A percentile compares a stretch with the other conserved stretches of the same genome.
These are phyloP conservation scores for Pythium apleroticum DNA, from an alignment of 352 stramenopile species.

Conservation along the genomic window DNA sequence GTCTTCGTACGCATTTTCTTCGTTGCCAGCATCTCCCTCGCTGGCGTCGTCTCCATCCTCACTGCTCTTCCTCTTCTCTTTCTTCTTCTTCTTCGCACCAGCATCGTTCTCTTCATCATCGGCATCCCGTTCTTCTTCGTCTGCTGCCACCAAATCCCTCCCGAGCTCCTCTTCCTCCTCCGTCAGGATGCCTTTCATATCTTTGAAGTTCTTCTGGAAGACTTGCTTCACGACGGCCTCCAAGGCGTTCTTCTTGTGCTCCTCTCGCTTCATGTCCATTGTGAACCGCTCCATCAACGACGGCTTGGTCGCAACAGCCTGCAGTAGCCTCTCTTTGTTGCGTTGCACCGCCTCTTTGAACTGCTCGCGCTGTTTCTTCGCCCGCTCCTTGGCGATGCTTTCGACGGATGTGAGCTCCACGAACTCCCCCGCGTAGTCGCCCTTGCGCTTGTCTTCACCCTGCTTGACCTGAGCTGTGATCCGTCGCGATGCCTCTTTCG, in stretches of 20 bases:
- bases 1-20: constrained; percentile 9
- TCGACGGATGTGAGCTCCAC: constrained; percentile 47
- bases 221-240: constrained; percentile 74
- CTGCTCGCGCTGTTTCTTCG: constrained; percentile 53
- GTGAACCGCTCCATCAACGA: constrained; percentile 79
- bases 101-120: neutral
- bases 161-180: constrained; percentile 70
- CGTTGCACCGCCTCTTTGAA: constrained; percentile 61
- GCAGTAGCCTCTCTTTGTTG: constrained; percentile 61
- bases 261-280: constrained; percentile 65
- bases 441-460: constrained; percentile 45
- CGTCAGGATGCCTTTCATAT: constrained; percentile 64
- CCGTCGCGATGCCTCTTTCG: constrained; percentile 48
- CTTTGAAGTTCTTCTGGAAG: constrained; percentile 56
- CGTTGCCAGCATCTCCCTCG: neutral
- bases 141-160: constrained; percentile 44
- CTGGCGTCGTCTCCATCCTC: constrained; percentile 18
- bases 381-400: constrained; percentile 47
- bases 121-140: constrained; percentile 3
- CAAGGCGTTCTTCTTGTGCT: constrained; percentile 65
- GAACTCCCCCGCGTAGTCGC: constrained; percentile 46
- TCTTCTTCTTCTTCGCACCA: constrained; percentile 12
- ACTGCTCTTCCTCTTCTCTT: neutral
- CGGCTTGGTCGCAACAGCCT: constrained; percentile 44
- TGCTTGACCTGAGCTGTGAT: constrained; percentile 57